Evolutionary conservation across 768 basidiomycete genomes (phyloP).

Genomic region (Podaxis sp.): DNA sequence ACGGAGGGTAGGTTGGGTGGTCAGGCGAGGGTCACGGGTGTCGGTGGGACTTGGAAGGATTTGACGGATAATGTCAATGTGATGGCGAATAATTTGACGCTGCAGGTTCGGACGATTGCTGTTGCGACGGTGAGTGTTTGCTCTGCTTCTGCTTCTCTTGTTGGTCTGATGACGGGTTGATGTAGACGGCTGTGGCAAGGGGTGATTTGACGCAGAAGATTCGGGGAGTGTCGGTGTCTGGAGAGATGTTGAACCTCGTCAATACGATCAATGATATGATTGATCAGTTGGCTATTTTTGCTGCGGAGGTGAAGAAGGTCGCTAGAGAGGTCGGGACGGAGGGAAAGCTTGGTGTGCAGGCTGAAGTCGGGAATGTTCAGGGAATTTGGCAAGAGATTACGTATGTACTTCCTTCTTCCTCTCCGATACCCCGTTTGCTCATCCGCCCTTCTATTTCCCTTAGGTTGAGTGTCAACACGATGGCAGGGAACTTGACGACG

Average conservation of each 20-base stretch:
- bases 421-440: background rate
- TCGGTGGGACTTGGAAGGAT: slow-evolving; percentile 97
- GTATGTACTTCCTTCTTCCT: slow-evolving; percentile 42
- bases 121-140: slow-evolving; percentile 72
- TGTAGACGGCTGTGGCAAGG: slow-evolving; percentile 80
- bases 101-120: slow-evolving; percentile 93
- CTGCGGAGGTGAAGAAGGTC: slow-evolving; percentile 82
- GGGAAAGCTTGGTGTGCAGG: slow-evolving; percentile 97
- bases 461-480: slow-evolving; percentile 94
- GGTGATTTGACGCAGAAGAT: slow-evolving; percentile 96
- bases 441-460: background rate
- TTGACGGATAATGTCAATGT: slow-evolving; percentile 95
- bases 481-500: slow-evolving; percentile 96
- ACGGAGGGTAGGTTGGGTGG: slow-evolving; percentile 95
- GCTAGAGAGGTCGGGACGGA: slow-evolving; percentile 97
- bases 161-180: background rate
- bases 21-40: slow-evolving; percentile 89
- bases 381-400: slow-evolving; percentile 99
- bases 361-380: slow-evolving; percentile 94
- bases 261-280: slow-evolving; percentile 95
- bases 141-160: background rate
- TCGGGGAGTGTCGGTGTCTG: slow-evolving; percentile 86
- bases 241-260: slow-evolving; percentile 94
- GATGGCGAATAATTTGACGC: slow-evolving; percentile 92
- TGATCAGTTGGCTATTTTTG: slow-evolving; percentile 57